Conservation (phyloP, 371 early-diverging fungal species). For the Parasitella parasitica region DNA sequence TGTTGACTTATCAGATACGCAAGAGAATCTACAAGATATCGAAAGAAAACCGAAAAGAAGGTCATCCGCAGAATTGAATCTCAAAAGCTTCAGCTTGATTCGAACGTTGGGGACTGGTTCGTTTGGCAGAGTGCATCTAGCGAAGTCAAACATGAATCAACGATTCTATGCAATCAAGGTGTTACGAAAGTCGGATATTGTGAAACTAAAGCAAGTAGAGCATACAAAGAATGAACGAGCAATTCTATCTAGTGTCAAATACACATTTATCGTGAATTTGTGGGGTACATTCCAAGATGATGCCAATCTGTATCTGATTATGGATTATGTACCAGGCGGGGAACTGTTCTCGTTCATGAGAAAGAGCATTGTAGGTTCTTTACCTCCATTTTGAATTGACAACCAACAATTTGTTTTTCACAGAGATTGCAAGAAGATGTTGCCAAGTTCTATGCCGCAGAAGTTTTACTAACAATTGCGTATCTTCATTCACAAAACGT, state of each 20-base stretch:
- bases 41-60: constrained; percentile 10
- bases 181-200: constrained; percentile 88
- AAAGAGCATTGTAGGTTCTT: constrained; percentile 26
- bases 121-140: constrained; percentile 92
- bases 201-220: constrained; percentile 93
- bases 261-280: constrained; percentile 96
- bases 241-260: constrained; percentile 82
- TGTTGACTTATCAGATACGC: constrained; percentile 12
- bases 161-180: constrained; percentile 93
- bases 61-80: constrained; percentile 12
- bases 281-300: constrained; percentile 91
- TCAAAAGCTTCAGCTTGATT: constrained; percentile 23
- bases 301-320: constrained; percentile 87
- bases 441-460: constrained; percentile 80
- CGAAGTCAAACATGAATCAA: constrained; percentile 56
- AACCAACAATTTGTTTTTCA: constrained; percentile 29
- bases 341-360: constrained; percentile 96
- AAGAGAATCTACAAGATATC: background rate
- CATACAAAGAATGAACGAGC: constrained; percentile 96
- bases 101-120: constrained; percentile 89
- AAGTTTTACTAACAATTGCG: constrained; percentile 77
- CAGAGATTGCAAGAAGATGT: constrained; percentile 84
- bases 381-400: background rate
- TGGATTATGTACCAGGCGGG: constrained; percentile 97
- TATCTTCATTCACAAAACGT: constrained; percentile 91